These are phyloP conservation scores for Colletotrichum kahawae DNA, from an alignment of 2,329 filamentous ascomycete species.

Conservation along the genomic window DNA sequence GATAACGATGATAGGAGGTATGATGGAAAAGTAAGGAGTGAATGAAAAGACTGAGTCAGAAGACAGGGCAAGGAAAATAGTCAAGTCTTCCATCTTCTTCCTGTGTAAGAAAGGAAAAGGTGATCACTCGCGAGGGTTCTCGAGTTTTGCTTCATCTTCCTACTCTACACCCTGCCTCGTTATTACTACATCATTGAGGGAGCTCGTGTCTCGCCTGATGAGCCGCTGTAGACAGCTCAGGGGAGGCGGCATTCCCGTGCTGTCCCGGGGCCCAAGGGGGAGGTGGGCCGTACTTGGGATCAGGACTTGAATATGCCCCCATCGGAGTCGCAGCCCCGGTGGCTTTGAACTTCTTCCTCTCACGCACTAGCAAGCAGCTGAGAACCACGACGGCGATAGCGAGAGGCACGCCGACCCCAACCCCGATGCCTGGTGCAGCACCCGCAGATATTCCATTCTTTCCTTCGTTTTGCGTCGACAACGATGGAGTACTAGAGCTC, in stretches of 20 bases:
- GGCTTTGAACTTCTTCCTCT: slow-evolving; percentile 2
- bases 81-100: neutral
- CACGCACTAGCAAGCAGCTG: neutral
- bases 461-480: neutral
- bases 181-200: neutral
- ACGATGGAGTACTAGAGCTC: neutral
- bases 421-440: slow-evolving; percentile 12
- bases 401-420: slow-evolving; percentile 2
- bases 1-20: fast-evolving
- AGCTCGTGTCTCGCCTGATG: neutral
- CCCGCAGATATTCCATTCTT: neutral
- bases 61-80: fast-evolving
- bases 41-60: neutral
- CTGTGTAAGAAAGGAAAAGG: fast-evolving
- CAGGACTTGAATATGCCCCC: neutral
- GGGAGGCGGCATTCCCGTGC: neutral
- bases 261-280: neutral
- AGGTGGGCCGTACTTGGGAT: neutral
- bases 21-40: neutral
- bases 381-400: neutral
- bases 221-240: neutral
- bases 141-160: neutral
- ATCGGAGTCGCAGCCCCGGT: neutral
- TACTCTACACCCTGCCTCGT: fast-evolving
- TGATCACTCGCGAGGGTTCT: neutral